A percentile compares a stretch with the other conserved stretches of the same genome.
Conservation (phyloP, 257 asterid species). For the Solanum tarapatanum region DNA sequence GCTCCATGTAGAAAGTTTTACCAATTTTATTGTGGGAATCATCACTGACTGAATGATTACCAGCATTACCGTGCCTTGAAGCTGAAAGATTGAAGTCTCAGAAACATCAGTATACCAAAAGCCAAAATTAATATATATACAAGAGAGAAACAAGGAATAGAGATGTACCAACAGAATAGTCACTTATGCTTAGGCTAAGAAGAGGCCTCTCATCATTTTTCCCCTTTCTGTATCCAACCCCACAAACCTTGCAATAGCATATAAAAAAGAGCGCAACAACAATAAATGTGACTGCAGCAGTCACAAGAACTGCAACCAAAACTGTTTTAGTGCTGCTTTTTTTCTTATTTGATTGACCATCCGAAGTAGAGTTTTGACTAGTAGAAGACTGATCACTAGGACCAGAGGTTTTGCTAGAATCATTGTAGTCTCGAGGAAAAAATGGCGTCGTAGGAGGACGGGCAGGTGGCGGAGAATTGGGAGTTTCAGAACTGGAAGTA, state of each 20-base stretch:
- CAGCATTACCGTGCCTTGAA: constrained; percentile 36
- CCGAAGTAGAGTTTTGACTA: background rate
- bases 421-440: constrained; percentile 26
- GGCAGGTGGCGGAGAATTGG: constrained; percentile 11
- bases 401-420: constrained; percentile 24
- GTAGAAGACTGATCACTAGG: constrained; percentile 11
- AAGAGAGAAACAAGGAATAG: background rate
- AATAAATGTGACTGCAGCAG: constrained; percentile 56
- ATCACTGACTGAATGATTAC: constrained; percentile 26
- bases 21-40: constrained; percentile 13
- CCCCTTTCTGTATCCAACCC: constrained; percentile 30
- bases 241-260: constrained; percentile 44
- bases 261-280: constrained; percentile 46
- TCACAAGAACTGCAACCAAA: constrained; percentile 50
- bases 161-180: constrained; percentile 48
- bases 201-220: constrained; percentile 78
- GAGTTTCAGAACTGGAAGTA: constrained; percentile 23
- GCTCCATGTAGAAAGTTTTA: constrained; percentile 21
- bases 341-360: constrained; percentile 16
- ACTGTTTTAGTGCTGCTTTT: constrained; percentile 33
- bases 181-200: constrained; percentile 74
- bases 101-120: constrained; percentile 8
- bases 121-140: background rate
- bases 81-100: constrained; percentile 25
- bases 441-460: constrained; percentile 44